Conservation (phyloP, 441 rosid genomes). For the Populus hybrid region DNA sequence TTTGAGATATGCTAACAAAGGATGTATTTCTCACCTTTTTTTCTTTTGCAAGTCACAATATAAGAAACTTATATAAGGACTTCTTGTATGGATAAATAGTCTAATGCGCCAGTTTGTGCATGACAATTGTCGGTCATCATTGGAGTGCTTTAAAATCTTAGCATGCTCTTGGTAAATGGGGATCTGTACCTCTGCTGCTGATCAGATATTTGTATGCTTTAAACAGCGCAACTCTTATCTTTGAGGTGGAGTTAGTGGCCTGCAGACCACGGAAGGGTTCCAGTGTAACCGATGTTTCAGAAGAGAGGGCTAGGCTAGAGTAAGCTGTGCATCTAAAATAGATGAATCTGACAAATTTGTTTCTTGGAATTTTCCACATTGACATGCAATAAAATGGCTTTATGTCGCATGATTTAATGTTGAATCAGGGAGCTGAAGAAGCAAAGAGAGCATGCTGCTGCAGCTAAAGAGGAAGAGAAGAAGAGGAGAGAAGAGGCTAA, state of each 20-base stretch:
- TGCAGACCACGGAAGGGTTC: slow-evolving; percentile 85
- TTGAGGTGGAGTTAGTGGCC: slow-evolving; percentile 79
- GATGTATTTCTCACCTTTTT: background rate
- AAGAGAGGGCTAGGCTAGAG: slow-evolving; percentile 94
- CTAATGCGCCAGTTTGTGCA: background rate
- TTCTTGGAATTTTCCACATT: background rate
- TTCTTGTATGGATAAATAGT: background rate
- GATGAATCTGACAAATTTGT: background rate
- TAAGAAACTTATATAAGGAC: background rate
- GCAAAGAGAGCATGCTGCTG: slow-evolving; percentile 81
- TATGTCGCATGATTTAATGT: background rate
- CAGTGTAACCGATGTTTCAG: slow-evolving; percentile 61
- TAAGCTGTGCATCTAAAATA: slow-evolving; percentile 30
- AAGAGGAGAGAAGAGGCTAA: slow-evolving; percentile 91
- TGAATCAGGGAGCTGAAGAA: slow-evolving; percentile 78
- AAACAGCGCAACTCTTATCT: slow-evolving; percentile 74
- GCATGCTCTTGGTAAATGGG: background rate
- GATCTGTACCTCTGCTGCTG: slow-evolving; percentile 15
- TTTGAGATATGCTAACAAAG: background rate
- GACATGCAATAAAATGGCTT: background rate
- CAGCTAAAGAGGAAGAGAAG: slow-evolving; percentile 79
- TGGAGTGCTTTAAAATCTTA: background rate
- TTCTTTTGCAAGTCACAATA: too few relatives aligned
- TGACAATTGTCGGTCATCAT: background rate
- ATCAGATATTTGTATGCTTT: background rate